A percentile compares a stretch with the other conserved stretches of the same genome.
These are phyloP conservation scores for Monosporascus sp. DNA, from an alignment of 2,329 filamentous ascomycete species.

Conservation along the genomic window DNA sequence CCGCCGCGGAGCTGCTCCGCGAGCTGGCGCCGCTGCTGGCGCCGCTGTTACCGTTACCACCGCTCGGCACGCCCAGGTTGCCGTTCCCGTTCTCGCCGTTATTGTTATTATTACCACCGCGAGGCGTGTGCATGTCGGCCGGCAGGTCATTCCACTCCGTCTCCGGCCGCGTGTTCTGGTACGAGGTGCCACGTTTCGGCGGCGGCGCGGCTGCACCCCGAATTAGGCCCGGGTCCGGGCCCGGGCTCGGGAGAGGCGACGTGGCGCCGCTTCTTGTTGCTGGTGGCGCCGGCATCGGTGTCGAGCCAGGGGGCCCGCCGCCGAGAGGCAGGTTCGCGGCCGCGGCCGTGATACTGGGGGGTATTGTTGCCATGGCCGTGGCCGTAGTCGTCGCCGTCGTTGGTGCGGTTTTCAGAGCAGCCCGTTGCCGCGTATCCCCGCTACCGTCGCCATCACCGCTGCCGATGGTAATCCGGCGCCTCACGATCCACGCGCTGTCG, in stretches of 20 bases:
- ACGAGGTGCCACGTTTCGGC: constrained; percentile 38
- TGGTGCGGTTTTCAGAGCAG: neutral
- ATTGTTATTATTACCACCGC: constrained; percentile 1
- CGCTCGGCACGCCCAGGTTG: constrained; percentile 16
- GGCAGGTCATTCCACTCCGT: constrained; percentile 64
- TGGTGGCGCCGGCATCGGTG: constrained; percentile 6
- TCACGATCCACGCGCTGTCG: constrained; percentile 56
- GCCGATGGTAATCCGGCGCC: constrained; percentile 31
- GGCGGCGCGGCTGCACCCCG: constrained; percentile 11
- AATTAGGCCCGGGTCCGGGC: neutral
- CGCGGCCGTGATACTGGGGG: constrained; percentile 22
- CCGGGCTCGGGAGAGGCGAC: constrained; percentile 11
- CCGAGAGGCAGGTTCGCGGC: constrained; percentile 22
- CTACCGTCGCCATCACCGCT: constrained; percentile 15
- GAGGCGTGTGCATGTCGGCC: constrained; percentile 43
- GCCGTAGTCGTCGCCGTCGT: neutral
- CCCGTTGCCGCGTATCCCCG: constrained; percentile 9
- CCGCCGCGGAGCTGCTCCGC: constrained; percentile 46
- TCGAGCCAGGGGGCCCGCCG: neutral
- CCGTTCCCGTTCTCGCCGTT: neutral
- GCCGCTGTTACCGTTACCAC: constrained; percentile 33
- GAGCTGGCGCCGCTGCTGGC: constrained; percentile 47
- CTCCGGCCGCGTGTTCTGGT: constrained; percentile 53
- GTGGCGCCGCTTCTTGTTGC: constrained; percentile 3
- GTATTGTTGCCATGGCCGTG: neutral